phyloP scores from a whole-genome alignment of 2,329 filamentous ascomycete species.

The Botryotinia convoluta region DNA sequence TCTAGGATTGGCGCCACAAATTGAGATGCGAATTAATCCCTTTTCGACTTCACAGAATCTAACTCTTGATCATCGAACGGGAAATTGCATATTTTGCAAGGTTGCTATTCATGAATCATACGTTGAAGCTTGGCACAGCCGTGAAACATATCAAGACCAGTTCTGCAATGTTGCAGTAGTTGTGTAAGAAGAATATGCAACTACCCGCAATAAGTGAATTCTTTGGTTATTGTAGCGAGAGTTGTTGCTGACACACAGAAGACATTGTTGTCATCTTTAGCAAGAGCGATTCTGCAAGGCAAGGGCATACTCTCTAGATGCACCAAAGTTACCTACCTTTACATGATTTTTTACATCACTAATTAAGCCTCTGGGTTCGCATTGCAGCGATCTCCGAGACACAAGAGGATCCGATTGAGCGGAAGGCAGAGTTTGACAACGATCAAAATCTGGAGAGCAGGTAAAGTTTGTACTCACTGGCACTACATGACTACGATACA shows the following conservation, averaged over 20 bases:
- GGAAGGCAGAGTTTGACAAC: constrained; percentile 5
- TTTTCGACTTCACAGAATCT: constrained; percentile 9
- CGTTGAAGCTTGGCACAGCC: constrained; percentile 19
- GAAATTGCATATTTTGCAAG: constrained; percentile 16
- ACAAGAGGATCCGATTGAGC: constrained; percentile 1
- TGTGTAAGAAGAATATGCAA: constrained; percentile 19
- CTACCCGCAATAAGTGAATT: constrained; percentile 1
- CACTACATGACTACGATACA: constrained; percentile 16
- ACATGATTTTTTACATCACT: not conserved
- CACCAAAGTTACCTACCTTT: constrained; percentile 14
- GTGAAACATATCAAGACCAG: constrained; percentile 20
- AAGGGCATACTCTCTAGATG: constrained; percentile 2
- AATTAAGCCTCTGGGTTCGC: constrained; percentile 1
- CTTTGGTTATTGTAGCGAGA: constrained; percentile 12
- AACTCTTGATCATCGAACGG: constrained; percentile 14
- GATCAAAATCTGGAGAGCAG: constrained; percentile 17
- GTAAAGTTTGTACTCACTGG: constrained; percentile 15
- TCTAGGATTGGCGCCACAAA: constrained; percentile 3
- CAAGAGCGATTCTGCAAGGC: constrained; percentile 16
- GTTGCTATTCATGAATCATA: constrained; percentile 18
- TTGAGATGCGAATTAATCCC: not conserved
- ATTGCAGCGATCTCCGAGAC: constrained; percentile 3
- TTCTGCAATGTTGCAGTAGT: constrained; percentile 16
- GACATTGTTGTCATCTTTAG: constrained; percentile 10
- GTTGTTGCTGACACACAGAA: constrained; percentile 9